Evolutionary conservation across 2,329 filamentous ascomycete genomes (phyloP), one percentile per base, ranked within the genome.

Genomic region (Fusarium neocosmosporiellum): DNA sequence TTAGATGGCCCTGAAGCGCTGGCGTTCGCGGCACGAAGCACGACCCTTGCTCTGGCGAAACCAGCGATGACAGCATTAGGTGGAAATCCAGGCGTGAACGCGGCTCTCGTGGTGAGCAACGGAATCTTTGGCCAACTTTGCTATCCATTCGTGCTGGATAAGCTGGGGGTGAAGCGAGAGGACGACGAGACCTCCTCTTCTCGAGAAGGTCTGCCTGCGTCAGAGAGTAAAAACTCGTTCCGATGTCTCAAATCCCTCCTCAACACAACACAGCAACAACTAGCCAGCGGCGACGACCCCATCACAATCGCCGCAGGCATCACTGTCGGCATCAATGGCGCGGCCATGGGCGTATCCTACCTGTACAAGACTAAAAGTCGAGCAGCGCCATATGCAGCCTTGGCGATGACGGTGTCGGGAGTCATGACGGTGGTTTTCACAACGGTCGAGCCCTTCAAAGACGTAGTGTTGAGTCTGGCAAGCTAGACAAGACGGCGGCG

Each of bases 311-410:
- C 87, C 1, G 81, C 85, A 0, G 88, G 88, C 37, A 83, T 88
- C 37, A 83, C 87, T 0, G 83, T 89, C 57, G 88, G 88, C 4
- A 85, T 90, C 80, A 90, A 90, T 70, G 87, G 87, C 1, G 88
- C 88, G 0, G 88, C 88, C 5, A 89, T 90, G 87, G 88, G 88
- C 3, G 88, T 88, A 0, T 84, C 88, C 0, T 87, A 88, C 67
- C 81, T 90, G 16, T 89, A 90, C 64, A 87, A 89, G 77, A 84
- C 83, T 9, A 82, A 82, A 61, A 88, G 86, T 70, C 83, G 82
- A 1, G 86, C 88, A 5, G 87, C 87, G 3, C 87, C 88, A 1
- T 89, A 89, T 71, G 86, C 88, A 3, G 87, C 86, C 2, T 78
- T 90, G 18, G 84, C 88, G 2, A 90, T 90, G 88, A 88, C 88